Conservation (phyloP, 257 asterid species). For the Lycium barbarum region DNA sequence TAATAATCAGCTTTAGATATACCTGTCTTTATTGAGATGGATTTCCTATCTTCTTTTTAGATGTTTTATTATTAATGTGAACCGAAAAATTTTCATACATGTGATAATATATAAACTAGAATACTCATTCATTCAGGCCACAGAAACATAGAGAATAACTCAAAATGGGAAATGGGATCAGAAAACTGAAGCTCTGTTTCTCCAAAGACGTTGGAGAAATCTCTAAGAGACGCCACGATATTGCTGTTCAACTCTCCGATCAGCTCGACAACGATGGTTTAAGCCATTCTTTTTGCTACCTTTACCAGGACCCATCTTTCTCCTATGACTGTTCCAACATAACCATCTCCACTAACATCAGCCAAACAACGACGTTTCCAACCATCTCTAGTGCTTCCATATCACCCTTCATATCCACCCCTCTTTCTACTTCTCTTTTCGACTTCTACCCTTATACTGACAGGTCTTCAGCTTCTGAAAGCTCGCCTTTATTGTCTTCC, state of each 20-base stretch:
- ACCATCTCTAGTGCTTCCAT: constrained; percentile 63
- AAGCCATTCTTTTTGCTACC: constrained; percentile 36
- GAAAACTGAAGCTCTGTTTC: constrained; percentile 63
- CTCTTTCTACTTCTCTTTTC: constrained; percentile 62
- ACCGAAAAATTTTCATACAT: neutral
- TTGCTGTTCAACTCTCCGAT: constrained; percentile 48
- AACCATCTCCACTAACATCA: constrained; percentile 33
- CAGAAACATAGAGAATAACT: neutral
- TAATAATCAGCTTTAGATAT: neutral
- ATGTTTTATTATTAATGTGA: neutral
- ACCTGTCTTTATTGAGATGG: neutral
- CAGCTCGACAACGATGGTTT: constrained; percentile 63
- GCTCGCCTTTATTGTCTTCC: constrained; percentile 75
- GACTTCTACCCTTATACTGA: constrained; percentile 47
- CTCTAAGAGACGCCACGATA: constrained; percentile 68
- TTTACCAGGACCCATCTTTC: constrained; percentile 50
- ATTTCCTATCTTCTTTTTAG: neutral
- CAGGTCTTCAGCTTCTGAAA: constrained; percentile 81
- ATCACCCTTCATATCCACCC: constrained; percentile 76
- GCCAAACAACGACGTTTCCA: neutral
- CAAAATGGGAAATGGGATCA: constrained; percentile 73
- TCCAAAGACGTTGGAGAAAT: constrained; percentile 79
- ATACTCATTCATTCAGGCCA: neutral
- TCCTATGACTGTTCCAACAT: constrained; percentile 53
- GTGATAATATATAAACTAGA: neutral